Evolutionary conservation across 345 rosid species (phyloP).

Genomic region (Arabidopsis arenosa): DNA sequence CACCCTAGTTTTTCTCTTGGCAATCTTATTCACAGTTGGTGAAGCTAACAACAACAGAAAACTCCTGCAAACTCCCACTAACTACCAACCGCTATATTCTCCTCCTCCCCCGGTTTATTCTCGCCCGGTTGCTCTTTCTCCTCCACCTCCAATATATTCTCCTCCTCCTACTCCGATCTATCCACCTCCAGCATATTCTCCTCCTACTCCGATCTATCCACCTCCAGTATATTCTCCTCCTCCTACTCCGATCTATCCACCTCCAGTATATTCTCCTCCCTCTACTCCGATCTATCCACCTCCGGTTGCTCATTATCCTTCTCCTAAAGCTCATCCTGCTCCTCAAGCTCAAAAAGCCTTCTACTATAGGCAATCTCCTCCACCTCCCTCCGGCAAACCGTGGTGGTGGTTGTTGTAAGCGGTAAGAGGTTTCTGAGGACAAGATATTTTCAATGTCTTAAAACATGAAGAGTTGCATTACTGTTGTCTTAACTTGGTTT

Average conservation of each 20-base stretch:
- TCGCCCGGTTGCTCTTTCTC: constrained; percentile 18
- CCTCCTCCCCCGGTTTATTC: constrained; percentile 9
- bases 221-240: constrained; percentile 15
- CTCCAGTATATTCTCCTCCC: background rate
- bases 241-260: background rate
- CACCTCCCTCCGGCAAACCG: constrained; percentile 35
- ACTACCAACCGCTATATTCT: constrained; percentile 15
- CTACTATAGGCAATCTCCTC: constrained; percentile 37
- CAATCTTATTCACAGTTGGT: constrained; percentile 32
- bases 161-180: background rate
- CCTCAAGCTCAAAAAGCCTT: constrained; percentile 35
- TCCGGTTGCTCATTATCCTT: background rate
- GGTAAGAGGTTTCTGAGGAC: constrained; percentile 2
- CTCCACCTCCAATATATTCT: constrained; percentile 17
- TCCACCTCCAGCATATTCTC: background rate
- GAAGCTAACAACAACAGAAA: constrained; percentile 37
- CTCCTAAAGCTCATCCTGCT: background rate
- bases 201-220: background rate
- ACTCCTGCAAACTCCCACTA: constrained; percentile 29
- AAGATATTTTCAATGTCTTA: background rate
- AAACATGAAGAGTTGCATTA: background rate
- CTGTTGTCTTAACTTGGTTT: constrained; percentile 14
- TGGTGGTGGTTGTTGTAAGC: constrained; percentile 44
- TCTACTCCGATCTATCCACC: no score
- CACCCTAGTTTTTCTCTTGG: constrained; percentile 19